Evolutionary conservation across 2,329 filamentous ascomycete species (phyloP), one percentile per base, ranked within the genome.

Genomic region (Magnaporthiopsis poae): DNA sequence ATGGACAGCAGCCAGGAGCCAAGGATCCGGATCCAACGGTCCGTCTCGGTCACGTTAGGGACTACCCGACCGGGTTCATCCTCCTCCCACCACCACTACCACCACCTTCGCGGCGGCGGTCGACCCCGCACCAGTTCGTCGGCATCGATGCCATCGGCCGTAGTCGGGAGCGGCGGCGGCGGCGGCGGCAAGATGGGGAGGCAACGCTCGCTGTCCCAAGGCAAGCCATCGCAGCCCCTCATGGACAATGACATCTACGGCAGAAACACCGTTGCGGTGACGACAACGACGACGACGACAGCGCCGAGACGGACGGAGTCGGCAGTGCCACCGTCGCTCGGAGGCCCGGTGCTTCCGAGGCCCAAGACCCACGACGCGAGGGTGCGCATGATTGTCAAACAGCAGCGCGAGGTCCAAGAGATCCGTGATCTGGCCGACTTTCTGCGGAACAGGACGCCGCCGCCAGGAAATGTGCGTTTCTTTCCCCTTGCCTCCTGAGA

Each of bases 381-480:
- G 27, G 11, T 66, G 39, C 65, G 65, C 60, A 62, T 66, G 61
- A 35, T 65, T n/a, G 39, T 65, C 25, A 65, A 62, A 21, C 62
- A 71, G 5, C 62, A 68, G 12, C 66, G 66, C 33, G 69, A 70
- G 65, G 69, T 69, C 59, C 71, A 74, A 66, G 72, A 69, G 36
- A 70, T 73, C 66, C 71, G 67, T 35, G 75, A 75, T 5, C 73
- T 84, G 63, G 75, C 80, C 60, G 79, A 82, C n/a, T 85, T 85
- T 67, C 71, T 86, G 62, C 79, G 76, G 66, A 81, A 78, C 60
- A 78, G 79, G 29, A 75, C 80, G 33, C 82, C 83, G 0, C 83
- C 83, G 7, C 75, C 79, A 3, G 74, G 75, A 31, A 84, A 84
- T 71, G 62, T 64, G 7, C 46, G 62, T 64, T 56, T n/a, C 13